Conservation (phyloP, 805 yeast genomes). For the Zygosaccharomyces lentus region DNA sequence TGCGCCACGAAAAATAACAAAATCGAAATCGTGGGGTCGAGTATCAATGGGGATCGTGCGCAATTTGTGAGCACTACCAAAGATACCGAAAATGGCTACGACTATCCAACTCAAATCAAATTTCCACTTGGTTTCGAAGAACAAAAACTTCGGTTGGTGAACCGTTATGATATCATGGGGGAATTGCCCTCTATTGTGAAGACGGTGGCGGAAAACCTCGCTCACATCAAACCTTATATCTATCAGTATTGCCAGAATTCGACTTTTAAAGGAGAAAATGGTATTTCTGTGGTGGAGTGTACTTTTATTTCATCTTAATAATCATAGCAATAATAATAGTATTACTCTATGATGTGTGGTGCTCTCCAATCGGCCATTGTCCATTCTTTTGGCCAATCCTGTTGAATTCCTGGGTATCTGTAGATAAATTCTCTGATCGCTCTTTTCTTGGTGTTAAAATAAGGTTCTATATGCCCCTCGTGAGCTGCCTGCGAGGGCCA, state of each 20-base stretch:
- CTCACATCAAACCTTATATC: constrained; percentile 79
- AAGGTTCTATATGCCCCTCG: constrained; percentile 2
- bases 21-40: constrained; percentile 44
- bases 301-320: constrained; percentile 52
- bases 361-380: constrained; percentile 15
- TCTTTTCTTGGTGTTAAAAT: constrained; percentile 6
- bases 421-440: constrained; percentile 11
- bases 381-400: constrained; percentile 9
- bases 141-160: constrained; percentile 59
- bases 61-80: constrained; percentile 30
- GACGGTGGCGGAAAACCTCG: constrained; percentile 71
- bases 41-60: constrained; percentile 53
- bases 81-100: constrained; percentile 73
- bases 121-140: constrained; percentile 33
- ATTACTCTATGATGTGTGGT: constrained; percentile 8
- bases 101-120: constrained; percentile 51
- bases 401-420: constrained; percentile 12
- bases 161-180: constrained; percentile 83
- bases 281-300: constrained; percentile 69
- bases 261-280: constrained; percentile 51
- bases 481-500: background rate
- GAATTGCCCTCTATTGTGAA: constrained; percentile 81
- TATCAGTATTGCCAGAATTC: constrained; percentile 72
- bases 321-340: background rate
- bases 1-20: constrained; percentile 50